Percentiles rank a stretch among this genome's conserved stretches.
phyloP scores from a whole-genome alignment of 2,329 filamentous ascomycete species.

The Calonectria pseudoreteaudii region DNA sequence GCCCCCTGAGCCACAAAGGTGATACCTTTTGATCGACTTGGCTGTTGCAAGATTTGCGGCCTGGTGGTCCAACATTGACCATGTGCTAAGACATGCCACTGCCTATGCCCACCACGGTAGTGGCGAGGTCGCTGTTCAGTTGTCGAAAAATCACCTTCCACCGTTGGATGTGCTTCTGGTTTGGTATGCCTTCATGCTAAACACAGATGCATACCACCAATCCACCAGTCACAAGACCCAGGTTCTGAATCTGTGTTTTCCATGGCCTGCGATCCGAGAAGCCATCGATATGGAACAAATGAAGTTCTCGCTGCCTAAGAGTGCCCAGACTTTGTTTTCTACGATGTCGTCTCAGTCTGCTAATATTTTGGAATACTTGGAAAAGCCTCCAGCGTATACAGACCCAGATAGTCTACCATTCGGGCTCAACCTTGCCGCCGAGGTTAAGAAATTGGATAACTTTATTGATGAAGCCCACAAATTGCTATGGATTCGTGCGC shows the following conservation, averaged over 20 bases:
- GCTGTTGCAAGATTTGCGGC: neutral
- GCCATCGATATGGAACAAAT: neutral
- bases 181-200: neutral
- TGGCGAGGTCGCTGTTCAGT: neutral
- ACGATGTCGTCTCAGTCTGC: neutral
- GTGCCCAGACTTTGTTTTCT: neutral
- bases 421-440: neutral
- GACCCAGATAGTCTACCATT: neutral
- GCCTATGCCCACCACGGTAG: neutral
- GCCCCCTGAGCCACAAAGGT: neutral
- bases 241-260: neutral
- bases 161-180: neutral
- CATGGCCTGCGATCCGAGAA: neutral
- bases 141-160: neutral
- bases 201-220: neutral
- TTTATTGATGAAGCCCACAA: neutral
- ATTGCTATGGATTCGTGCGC: neutral
- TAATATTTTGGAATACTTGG: neutral
- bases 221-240: neutral
- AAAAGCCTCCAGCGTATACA: neutral
- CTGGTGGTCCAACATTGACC: neutral
- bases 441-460: neutral
- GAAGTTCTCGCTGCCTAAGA: neutral
- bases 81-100: neutral
- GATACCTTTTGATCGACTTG: neutral